Evolutionary conservation across 768 basidiomycete genomes (phyloP).

Genomic region (Leccinum pellstonianum): DNA sequence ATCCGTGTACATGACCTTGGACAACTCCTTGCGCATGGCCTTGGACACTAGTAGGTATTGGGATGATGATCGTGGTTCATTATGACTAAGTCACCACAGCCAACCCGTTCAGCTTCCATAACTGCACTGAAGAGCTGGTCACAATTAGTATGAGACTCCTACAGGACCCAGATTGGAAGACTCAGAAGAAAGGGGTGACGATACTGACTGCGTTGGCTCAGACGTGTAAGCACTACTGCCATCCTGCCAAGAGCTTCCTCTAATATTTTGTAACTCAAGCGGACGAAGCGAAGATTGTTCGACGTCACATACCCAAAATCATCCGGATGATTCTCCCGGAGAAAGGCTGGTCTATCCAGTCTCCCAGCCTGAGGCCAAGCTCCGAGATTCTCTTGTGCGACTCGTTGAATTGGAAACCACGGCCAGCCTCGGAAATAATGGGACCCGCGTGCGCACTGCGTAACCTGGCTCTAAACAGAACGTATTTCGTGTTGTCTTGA

Average conservation of each 20-base stretch:
- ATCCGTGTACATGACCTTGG: too few species aligned
- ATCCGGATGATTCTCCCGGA: too few species aligned
- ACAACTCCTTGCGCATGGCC: too few species aligned
- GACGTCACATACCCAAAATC: too few species aligned
- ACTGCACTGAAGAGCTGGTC: constrained; percentile 9
- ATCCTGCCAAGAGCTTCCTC: not conserved
- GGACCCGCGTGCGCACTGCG: too few species aligned
- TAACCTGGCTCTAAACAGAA: too few species aligned
- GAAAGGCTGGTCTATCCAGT: too few species aligned
- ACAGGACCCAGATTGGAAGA: constrained; percentile 7
- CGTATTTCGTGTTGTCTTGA: too few species aligned
- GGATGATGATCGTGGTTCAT: not conserved
- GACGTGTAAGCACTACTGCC: constrained; percentile 8
- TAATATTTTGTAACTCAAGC: not conserved
- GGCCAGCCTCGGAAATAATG: too few species aligned
- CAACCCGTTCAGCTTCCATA: not conserved
- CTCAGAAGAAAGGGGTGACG: constrained; percentile 22
- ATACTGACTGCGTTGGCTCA: constrained; percentile 23
- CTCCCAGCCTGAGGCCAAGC: not conserved
- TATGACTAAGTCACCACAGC: not conserved
- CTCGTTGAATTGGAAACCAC: too few species aligned
- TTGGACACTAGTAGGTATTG: constrained; percentile 6
- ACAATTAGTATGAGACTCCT: constrained; percentile 8
- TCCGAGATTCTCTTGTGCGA: too few species aligned
- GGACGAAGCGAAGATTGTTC: too few species aligned